Evolutionary conservation across 768 basidiomycete species (phyloP), one percentile per base, ranked within the genome.

Genomic region (Leccinum subtestaceum): DNA sequence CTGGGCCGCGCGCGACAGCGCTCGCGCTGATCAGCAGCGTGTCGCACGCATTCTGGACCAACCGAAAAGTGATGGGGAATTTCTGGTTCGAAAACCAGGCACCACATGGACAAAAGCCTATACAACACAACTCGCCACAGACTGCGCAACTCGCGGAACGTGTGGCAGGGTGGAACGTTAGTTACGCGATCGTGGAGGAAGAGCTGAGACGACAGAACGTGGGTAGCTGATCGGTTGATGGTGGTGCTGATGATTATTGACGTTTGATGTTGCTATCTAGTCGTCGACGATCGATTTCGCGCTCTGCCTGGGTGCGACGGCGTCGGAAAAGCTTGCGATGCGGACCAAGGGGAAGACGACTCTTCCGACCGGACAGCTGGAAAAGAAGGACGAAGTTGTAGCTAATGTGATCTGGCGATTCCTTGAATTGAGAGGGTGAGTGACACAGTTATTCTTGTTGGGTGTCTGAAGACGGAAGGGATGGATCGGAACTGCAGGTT

Each of bases 381-480:
- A 98, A 60, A 98, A 97, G 78, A 98, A 98, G 77, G 97, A 99
- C 67, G 97, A 99, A 73, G 81, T 97, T 0, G 97, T 99, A 4
- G 95, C 95, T 8, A 99, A 99, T 70, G 95, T 96, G 27, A 91
- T 99, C 56, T 98, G 95, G 95, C 85, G 96, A 55, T 98, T 98
- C 83, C 82, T 99, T 57, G 96, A 98, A 73, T 78, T 98, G 58
- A 80, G 97, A 74, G 94, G 95, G 95, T 96, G 74, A 71, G 58
- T 63, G 57, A 40, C 25, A 7, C 19, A 50, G 43, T 5, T 19
- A 19, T 45, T 45, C 6, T 45, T 15, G 50, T 63, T 50, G 57
- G 53, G 36, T 51, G 10, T 36, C 17, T 32, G 36, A 38, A 17
- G 57, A 23, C 34, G 61, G 61, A 15, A 57, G 63, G 47, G 56